phyloP scores from a whole-genome alignment of 192 early-diverging fungal species.

The Coemansia umbellata region DNA sequence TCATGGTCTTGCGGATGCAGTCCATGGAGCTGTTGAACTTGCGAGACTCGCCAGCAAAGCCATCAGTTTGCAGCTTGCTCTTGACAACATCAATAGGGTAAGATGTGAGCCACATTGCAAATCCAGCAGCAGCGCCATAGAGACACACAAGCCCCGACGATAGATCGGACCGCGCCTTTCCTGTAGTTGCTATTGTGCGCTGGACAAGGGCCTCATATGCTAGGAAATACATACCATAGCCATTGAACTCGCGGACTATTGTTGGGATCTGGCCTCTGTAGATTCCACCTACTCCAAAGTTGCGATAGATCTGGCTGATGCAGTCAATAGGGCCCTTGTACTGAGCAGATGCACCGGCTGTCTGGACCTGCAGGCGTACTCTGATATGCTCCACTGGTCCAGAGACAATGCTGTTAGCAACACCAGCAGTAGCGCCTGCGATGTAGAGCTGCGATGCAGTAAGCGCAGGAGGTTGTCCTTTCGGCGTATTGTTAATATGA shows the following conservation, averaged over 20 bases:
- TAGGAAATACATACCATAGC: conserved; percentile 92
- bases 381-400: conserved; percentile 96
- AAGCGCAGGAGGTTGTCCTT: conserved; percentile 49
- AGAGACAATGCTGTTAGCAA: conserved; percentile 85
- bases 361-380: conserved; percentile 92
- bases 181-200: conserved; percentile 58
- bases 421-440: conserved; percentile 78
- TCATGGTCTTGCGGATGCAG: conserved; percentile 73
- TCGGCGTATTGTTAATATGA: conserved; percentile 53
- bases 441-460: conserved; percentile 79
- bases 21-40: conserved; percentile 74
- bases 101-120: conserved; percentile 75
- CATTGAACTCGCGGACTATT: conserved; percentile 81
- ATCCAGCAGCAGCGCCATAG: conserved; percentile 83
- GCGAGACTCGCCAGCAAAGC: conserved; percentile 59
- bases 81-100: conserved; percentile 96
- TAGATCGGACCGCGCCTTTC: conserved; percentile 66
- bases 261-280: conserved; percentile 92
- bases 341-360: conserved; percentile 51
- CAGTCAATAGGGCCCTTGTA: conserved; percentile 82
- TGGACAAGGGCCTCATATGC: conserved; percentile 89
- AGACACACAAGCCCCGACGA: conserved; percentile 70
- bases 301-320: conserved; percentile 71
- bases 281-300: conserved; percentile 72
- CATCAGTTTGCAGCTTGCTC: conserved; percentile 92